Evolutionary conservation across 2,329 filamentous ascomycete genomes (phyloP), one percentile per base, ranked within the genome.

Genomic region (Whalleya microplaca): DNA sequence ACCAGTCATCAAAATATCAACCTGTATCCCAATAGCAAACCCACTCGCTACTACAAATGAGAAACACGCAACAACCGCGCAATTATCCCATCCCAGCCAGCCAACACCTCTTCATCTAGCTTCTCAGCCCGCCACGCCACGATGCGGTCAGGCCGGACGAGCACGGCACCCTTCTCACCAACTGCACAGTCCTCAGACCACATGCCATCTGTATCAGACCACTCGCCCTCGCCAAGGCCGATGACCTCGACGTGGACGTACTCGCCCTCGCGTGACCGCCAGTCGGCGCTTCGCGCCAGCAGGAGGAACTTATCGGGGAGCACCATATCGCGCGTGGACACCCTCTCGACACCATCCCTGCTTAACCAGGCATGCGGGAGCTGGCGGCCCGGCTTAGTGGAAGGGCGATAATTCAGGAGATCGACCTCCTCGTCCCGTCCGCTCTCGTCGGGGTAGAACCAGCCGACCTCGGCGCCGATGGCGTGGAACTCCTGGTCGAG

Each of bases 401-500:
- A 51, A 16, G 41, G 40, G 40, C 42, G 48, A 44, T 51, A 29
- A 23, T 23, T 21, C 37, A 44, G 18, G 12, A 19, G 37, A 32
- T 51, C 40, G 12, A 51, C n/a, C 41, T 44, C 48, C 21, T 18
- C 32, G 69, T 73, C 43, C 67, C 51, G 73, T 37, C 23, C 4
- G 4, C 23, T 27, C 23, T 37, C 32, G 6, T 5, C 9, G 5
- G 32, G 32, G 14, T 37, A 74, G 44, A 73, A 73, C 71, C 71
- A 74, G 23, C 72, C 71, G 12, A 72, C 59, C 53, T 73, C 71
- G 2, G 63, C 59, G 1, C 69, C 70, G 2, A 67, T 67, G 16
- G 70, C 71, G 27, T 71, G 65, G 53, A 74, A 75, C 53, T 73
- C 71, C 2, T 48, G 55, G 50, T 73, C 71, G 1, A 74, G 56